A percentile compares a stretch with the other conserved stretches of the same genome.
These are phyloP conservation scores for Vitis hybrid DNA, from an alignment of 177 flowering plant genomes.

Conservation along the genomic window DNA sequence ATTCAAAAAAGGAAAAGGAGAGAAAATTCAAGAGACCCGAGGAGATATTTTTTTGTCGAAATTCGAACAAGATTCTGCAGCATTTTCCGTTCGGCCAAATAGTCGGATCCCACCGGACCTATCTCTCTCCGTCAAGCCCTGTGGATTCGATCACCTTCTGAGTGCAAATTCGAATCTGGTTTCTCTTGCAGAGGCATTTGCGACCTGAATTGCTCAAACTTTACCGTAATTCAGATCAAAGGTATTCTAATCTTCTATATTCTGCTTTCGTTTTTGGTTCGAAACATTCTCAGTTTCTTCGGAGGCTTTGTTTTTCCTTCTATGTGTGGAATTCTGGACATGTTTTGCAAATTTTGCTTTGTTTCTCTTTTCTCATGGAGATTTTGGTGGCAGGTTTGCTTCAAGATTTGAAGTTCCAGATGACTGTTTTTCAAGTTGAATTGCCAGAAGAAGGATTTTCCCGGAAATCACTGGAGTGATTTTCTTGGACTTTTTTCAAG, in stretches of 20 bases:
- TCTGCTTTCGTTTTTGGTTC: not conserved
- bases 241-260: not conserved
- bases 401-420: not conserved
- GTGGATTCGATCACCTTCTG: slow-evolving; percentile 7
- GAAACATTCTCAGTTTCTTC: not conserved
- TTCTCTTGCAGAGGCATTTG: slow-evolving; percentile 10
- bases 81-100: slow-evolving; percentile 12
- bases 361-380: not conserved
- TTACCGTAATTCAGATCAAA: slow-evolving; percentile 15
- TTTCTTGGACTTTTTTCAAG: not conserved
- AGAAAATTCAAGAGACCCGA: not conserved
- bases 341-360: not conserved
- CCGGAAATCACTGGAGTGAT: not conserved
- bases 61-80: slow-evolving; percentile 15
- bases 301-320: not conserved
- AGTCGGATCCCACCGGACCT: slow-evolving; percentile 4
- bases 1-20: slow-evolving; percentile 11
- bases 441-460: not conserved
- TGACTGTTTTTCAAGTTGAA: not conserved
- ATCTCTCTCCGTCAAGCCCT: not conserved
- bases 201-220: slow-evolving; percentile 12
- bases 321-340: not conserved
- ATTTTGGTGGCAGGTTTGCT: slow-evolving; percentile 1
- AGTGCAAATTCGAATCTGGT: not conserved
- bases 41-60: slow-evolving; percentile 12